A percentile compares a stretch with the other conserved stretches of the same genome.
Evolutionary conservation across 148 eudicot genomes (phyloP).

Genomic region (Rhododendron ferrugineum): DNA sequence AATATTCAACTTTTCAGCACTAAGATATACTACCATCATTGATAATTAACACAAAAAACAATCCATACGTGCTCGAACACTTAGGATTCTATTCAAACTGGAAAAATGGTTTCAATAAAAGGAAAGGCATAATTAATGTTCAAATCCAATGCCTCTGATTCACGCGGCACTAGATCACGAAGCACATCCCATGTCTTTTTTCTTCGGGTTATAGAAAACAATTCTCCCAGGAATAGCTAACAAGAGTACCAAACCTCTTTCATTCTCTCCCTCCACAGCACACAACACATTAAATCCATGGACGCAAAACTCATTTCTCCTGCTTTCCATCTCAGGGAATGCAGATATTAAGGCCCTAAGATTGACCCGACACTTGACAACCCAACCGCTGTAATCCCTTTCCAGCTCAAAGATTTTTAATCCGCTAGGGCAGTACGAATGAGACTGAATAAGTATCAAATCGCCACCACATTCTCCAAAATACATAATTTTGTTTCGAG

Average conservation of each 20-base stretch:
- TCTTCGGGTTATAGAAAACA: background rate
- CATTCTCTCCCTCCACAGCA: background rate
- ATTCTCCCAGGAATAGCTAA: background rate
- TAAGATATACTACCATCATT: background rate
- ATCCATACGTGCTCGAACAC: background rate
- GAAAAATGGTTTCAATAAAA: background rate
- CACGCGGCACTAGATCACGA: no score
- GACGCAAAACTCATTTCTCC: background rate
- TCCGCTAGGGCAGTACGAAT: background rate
- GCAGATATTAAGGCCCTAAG: background rate
- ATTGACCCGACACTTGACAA: background rate
- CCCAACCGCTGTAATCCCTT: background rate
- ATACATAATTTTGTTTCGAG: background rate
- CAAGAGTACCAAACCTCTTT: background rate
- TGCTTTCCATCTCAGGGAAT: background rate
- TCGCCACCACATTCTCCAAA: background rate
- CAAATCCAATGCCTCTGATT: no score
- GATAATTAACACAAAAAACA: background rate
- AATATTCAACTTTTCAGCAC: background rate
- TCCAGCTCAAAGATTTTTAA: background rate
- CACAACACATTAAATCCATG: background rate
- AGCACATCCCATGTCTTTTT: background rate
- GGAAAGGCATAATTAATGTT: background rate
- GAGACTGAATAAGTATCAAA: background rate
- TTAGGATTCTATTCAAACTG: background rate